phyloP scores from a whole-genome alignment of 2,329 filamentous ascomycete species.

The Calonectria honghensis region DNA sequence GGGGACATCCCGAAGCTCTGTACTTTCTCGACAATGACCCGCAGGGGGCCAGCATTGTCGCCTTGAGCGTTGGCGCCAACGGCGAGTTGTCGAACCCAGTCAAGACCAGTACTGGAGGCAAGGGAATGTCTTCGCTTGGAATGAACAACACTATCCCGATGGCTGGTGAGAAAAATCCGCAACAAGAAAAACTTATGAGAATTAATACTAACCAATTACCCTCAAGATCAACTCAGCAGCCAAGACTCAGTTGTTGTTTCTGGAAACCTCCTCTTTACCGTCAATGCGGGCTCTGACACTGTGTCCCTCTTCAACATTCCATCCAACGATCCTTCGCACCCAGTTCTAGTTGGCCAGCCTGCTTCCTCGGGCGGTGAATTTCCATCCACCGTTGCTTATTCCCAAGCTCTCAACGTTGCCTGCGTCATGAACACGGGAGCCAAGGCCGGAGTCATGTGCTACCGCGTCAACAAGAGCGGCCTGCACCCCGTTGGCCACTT shows the following conservation, averaged over 20 bases:
- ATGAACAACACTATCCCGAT: not conserved
- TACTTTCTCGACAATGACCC: conserved; percentile 24
- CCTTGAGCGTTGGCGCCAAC: not conserved
- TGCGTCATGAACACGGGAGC: conserved; percentile 29
- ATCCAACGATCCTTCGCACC: not conserved
- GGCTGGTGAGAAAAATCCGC: not conserved
- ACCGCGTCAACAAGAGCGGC: conserved; percentile 9
- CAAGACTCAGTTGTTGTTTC: conserved; percentile 20
- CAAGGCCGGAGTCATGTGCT: conserved; percentile 23
- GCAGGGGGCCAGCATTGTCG: conserved; percentile 6
- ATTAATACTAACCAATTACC: not conserved
- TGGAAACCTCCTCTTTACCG: conserved; percentile 12
- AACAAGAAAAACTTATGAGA: not conserved
- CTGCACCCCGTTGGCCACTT: not conserved
- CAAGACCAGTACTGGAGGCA: conserved; percentile 17
- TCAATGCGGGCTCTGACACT: conserved; percentile 21
- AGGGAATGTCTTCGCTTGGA: not conserved
- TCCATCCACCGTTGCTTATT: conserved; percentile 14
- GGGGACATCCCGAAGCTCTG: not conserved
- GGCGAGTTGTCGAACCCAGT: conserved; percentile 3
- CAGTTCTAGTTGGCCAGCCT: not conserved
- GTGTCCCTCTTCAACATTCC: conserved; percentile 6
- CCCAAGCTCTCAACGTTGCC: not conserved
- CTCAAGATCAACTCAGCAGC: conserved; percentile 1
- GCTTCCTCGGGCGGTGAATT: conserved; percentile 8